These are phyloP conservation scores for Hypoxylon trugodes DNA, from an alignment of 495 filamentous ascomycete species.

Conservation along the genomic window DNA sequence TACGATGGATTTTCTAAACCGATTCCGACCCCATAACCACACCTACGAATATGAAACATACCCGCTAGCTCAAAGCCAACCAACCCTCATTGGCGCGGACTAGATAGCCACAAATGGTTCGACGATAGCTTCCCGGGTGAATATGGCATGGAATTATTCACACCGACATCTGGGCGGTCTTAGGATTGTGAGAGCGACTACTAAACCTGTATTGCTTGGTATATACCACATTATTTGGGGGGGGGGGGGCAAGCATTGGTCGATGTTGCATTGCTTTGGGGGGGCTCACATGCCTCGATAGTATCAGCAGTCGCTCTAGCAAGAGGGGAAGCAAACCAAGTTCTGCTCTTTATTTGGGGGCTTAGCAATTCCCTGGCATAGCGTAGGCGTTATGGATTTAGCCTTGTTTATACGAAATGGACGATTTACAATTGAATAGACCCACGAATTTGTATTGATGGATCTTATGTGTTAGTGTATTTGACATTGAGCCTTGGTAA, in stretches of 20 bases:
- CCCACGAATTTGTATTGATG: conserved; percentile 10
- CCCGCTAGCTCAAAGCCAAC: background rate
- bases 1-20: conserved; percentile 69
- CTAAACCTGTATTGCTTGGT: too few species aligned
- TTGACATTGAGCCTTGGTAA: background rate
- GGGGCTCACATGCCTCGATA: background rate
- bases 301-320: conserved; percentile 7
- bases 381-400: conserved; percentile 35
- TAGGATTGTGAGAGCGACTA: too few species aligned
- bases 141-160: too few species aligned
- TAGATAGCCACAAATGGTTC: background rate
- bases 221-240: too few species aligned
- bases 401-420: conserved; percentile 13
- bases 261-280: background rate
- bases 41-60: background rate
- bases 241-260: background rate
- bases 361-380: conserved; percentile 25
- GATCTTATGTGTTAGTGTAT: conserved; percentile 7
- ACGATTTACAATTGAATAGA: conserved; percentile 7
- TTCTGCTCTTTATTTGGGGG: conserved; percentile 8
- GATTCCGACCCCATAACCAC: background rate
- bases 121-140: too few species aligned
- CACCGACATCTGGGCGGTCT: too few species aligned
- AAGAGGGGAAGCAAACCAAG: background rate
- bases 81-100: background rate